phyloP scores from a whole-genome alignment of 352 stramenopile genomes.

The Globisporangium viniferum region DNA sequence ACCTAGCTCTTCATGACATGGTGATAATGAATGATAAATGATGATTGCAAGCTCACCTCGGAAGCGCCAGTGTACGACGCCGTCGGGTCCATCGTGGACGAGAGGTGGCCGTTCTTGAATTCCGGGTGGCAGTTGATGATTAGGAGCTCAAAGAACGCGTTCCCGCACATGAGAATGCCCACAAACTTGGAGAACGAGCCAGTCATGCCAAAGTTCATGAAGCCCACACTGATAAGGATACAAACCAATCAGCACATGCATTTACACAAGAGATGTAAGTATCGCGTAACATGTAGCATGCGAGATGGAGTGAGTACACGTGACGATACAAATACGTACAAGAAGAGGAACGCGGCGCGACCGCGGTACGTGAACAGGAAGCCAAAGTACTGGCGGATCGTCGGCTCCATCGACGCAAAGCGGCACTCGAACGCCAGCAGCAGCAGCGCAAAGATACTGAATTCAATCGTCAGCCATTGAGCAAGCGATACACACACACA shows the following conservation, averaged over 20 bases:
- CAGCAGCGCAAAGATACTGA: constrained; percentile 79
- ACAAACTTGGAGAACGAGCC: constrained; percentile 67
- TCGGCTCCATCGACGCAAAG: constrained; percentile 85
- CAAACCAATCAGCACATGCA: not conserved
- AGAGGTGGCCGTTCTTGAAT: constrained; percentile 71
- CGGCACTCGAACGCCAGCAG: constrained; percentile 85
- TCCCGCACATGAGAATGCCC: constrained; percentile 74
- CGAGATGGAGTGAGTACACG: not conserved
- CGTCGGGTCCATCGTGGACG: constrained; percentile 76
- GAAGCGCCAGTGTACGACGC: constrained; percentile 56
- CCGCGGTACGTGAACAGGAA: constrained; percentile 89
- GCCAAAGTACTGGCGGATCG: constrained; percentile 81
- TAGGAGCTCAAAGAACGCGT: constrained; percentile 69
- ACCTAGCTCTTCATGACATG: not conserved
- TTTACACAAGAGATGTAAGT: not conserved
- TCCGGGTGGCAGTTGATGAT: constrained; percentile 86
- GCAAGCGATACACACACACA: not conserved
- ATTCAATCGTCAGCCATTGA: not conserved
- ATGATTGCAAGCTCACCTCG: constrained; percentile 23
- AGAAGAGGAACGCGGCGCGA: constrained; percentile 81
- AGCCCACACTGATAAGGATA: constrained; percentile 47
- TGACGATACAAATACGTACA: constrained; percentile 24
- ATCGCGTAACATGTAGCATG: not conserved
- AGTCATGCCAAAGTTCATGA: constrained; percentile 88
- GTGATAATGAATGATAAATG: not conserved